A percentile compares a stretch with the other conserved stretches of the same genome.
Evolutionary conservation across 257 asterid genomes (phyloP).

Genomic region (Ballota nigra): DNA sequence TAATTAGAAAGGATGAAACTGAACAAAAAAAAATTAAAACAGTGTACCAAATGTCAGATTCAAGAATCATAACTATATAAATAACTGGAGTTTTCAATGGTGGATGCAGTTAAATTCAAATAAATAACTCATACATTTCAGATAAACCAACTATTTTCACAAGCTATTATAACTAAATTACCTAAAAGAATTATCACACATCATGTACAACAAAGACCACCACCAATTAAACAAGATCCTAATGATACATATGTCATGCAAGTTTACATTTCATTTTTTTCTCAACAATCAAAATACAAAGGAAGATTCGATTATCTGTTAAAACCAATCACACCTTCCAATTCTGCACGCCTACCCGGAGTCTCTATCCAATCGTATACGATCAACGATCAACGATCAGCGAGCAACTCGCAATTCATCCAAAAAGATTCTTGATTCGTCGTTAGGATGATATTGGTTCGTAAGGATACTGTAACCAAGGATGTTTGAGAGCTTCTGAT

Average conservation of each 20-base stretch:
- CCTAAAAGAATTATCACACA: slow-evolving; percentile 62
- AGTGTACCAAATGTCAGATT: not conserved
- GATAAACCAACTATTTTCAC: slow-evolving; percentile 46
- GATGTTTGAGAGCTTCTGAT: slow-evolving; percentile 86
- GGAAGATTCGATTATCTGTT: slow-evolving; percentile 24
- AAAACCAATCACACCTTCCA: slow-evolving; percentile 34
- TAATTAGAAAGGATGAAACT: too few species aligned
- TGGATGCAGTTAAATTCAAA: not conserved
- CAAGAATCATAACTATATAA: not conserved
- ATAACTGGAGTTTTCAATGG: slow-evolving; percentile 3
- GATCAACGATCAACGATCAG: slow-evolving; percentile 14
- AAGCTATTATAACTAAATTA: slow-evolving; percentile 43
- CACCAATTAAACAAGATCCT: slow-evolving; percentile 34
- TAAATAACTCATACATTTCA: slow-evolving; percentile 15
- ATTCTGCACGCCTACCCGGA: slow-evolving; percentile 27
- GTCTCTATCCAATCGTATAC: slow-evolving; percentile 11
- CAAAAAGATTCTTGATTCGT: slow-evolving; percentile 15
- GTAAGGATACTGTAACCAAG: slow-evolving; percentile 95
- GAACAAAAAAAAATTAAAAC: too few species aligned
- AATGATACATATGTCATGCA: slow-evolving; percentile 42
- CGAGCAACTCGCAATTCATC: not conserved
- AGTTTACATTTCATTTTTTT: slow-evolving; percentile 34
- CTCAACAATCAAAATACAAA: slow-evolving; percentile 35
- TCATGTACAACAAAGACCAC: slow-evolving; percentile 74
- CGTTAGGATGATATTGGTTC: slow-evolving; percentile 86